These are phyloP conservation scores for Fusarium sp. DNA, from an alignment of 2,329 filamentous ascomycete genomes.

Conservation along the genomic window DNA sequence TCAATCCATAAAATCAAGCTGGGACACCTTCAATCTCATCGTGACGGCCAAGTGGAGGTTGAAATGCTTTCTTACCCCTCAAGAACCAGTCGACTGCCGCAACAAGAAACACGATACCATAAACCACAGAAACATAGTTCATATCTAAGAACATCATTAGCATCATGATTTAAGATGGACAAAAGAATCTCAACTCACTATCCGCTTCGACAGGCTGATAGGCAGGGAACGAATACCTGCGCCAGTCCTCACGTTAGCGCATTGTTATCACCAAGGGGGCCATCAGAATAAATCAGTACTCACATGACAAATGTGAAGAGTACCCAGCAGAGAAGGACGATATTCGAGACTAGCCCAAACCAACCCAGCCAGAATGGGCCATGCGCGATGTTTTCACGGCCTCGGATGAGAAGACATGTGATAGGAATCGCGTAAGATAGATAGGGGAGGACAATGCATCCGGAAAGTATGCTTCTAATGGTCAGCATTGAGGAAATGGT, in stretches of 20 bases:
- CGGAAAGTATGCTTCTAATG: background rate
- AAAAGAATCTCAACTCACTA: background rate
- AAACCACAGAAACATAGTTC: background rate
- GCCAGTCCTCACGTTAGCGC: background rate
- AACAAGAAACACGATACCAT: background rate
- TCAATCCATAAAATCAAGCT: background rate
- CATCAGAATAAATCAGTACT: background rate
- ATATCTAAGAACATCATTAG: background rate
- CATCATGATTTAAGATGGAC: background rate
- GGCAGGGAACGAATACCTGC: background rate
- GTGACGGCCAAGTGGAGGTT: background rate
- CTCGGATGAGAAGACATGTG: conserved; percentile 6
- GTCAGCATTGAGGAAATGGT: background rate
- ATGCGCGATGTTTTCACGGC: conserved; percentile 3
- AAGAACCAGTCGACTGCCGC: background rate
- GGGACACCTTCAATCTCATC: background rate
- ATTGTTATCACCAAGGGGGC: background rate
- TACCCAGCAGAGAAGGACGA: conserved; percentile 10
- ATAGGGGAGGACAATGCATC: conserved; percentile 18
- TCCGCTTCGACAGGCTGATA: background rate
- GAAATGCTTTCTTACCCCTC: background rate
- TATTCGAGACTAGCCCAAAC: conserved; percentile 7
- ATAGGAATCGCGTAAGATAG: conserved; percentile 9
- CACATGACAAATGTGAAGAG: conserved; percentile 15
- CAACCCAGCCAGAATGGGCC: conserved; percentile 14